Percentiles rank a stretch among this genome's conserved stretches.
Conservation (phyloP, 208 protist genomes). For the Leishmania guyanensis region DNA sequence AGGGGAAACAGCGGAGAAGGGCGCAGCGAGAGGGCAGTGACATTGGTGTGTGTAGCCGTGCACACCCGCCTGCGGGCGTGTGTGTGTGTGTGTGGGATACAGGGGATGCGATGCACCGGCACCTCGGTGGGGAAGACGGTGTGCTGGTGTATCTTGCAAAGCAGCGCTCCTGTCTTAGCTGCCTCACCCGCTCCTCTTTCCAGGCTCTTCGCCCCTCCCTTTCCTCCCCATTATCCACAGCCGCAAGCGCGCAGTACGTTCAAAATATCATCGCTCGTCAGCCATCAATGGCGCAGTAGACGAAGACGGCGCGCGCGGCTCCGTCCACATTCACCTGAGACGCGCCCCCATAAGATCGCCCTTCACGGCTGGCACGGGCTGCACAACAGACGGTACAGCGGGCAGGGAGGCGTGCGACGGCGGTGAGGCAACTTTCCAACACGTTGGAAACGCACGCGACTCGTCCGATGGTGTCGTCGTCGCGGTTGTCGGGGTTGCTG, state of each 20-base stretch:
- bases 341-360: not conserved
- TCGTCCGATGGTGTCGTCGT: not conserved
- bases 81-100: not conserved
- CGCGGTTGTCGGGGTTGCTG: not conserved
- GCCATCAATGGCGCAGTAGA: constrained; percentile 27
- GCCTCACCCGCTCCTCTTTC: too few relatives aligned
- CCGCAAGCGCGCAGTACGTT: not conserved
- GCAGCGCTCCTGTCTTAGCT: not conserved
- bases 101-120: not conserved
- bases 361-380: not conserved
- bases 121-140: not conserved
- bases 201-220: not conserved
- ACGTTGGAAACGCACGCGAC: constrained; percentile 21
- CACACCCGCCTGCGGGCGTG: not conserved
- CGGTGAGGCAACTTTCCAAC: constrained; percentile 15
- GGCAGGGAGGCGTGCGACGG: not conserved
- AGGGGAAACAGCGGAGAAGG: not conserved
- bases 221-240: not conserved
- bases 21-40: too few relatives aligned
- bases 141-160: not conserved
- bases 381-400: not conserved
- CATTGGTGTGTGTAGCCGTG: too few relatives aligned
- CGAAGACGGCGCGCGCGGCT: constrained; percentile 20
- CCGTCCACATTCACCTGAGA: constrained; percentile 12
- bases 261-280: not conserved